Evolutionary conservation across 805 yeast species (phyloP).

Genomic region (Hanseniaspora osmophila): DNA sequence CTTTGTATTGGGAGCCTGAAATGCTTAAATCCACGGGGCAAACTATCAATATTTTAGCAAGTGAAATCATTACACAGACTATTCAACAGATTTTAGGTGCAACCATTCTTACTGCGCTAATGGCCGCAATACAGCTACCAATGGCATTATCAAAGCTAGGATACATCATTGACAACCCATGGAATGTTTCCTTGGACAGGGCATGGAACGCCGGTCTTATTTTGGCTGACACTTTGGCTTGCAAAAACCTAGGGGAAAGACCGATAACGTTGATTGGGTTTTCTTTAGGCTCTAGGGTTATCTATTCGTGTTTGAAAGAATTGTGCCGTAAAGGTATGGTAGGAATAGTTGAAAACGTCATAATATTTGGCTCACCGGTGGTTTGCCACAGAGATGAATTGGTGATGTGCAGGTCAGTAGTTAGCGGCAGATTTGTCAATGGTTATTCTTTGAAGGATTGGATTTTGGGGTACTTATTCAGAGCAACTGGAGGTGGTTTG

Average conservation of each 20-base stretch:
- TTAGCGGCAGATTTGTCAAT: constrained; percentile 78
- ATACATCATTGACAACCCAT: constrained; percentile 85
- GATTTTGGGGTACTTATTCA: constrained; percentile 85
- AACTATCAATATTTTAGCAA: constrained; percentile 83
- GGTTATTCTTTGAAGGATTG: constrained; percentile 90
- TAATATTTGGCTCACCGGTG: constrained; percentile 76
- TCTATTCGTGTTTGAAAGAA: constrained; percentile 78
- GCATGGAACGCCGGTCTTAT: constrained; percentile 94
- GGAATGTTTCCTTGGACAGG: constrained; percentile 93
- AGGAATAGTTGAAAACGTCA: constrained; percentile 82
- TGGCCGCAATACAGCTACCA: constrained; percentile 88
- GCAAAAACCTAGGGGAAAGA: constrained; percentile 79
- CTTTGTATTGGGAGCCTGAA: constrained; percentile 95
- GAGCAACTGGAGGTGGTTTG: constrained; percentile 92
- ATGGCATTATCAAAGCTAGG: constrained; percentile 82
- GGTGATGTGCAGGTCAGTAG: constrained; percentile 66
- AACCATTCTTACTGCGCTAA: constrained; percentile 73
- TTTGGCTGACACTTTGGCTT: constrained; percentile 77
- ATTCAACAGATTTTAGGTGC: constrained; percentile 91
- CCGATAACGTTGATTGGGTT: constrained; percentile 90
- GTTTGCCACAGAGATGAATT: constrained; percentile 68
- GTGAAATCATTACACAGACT: constrained; percentile 83
- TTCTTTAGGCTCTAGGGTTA: constrained; percentile 83
- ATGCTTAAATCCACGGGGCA: constrained; percentile 93
- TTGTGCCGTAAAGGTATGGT: constrained; percentile 72